A percentile compares a stretch with the other conserved stretches of the same genome.
Evolutionary conservation across 257 asterid genomes (phyloP).

Genomic region (Anisodus acutangulus): DNA sequence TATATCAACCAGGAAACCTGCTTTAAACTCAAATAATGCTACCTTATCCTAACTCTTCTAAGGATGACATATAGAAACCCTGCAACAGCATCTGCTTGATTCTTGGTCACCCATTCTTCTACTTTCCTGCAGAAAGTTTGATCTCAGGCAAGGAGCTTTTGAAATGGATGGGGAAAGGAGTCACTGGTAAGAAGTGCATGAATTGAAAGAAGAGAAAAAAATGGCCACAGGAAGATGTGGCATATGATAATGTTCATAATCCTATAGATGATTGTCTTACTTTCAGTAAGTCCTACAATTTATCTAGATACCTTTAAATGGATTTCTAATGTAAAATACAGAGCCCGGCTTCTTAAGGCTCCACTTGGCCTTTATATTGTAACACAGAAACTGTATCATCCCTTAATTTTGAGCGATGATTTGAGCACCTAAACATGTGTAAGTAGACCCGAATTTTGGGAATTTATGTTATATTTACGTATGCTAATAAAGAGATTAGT

Average conservation of each 20-base stretch:
- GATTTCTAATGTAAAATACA: not conserved
- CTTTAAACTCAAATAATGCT: not conserved
- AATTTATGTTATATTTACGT: no score
- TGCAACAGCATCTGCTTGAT: slow-evolving; percentile 71
- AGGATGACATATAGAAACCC: slow-evolving; percentile 67
- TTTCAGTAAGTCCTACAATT: not conserved
- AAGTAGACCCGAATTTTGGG: no score
- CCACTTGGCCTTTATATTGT: not conserved
- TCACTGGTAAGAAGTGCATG: not conserved
- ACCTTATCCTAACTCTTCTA: slow-evolving; percentile 29
- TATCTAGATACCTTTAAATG: not conserved
- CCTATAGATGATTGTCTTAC: not conserved
- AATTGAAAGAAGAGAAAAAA: not conserved
- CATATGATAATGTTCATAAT: not conserved
- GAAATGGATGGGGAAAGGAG: not conserved
- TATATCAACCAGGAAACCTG: not conserved
- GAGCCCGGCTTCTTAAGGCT: not conserved
- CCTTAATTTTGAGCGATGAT: no score
- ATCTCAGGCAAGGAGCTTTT: slow-evolving; percentile 3
- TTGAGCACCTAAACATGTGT: no score
- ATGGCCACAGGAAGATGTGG: not conserved
- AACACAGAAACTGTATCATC: no score
- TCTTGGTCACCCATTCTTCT: slow-evolving; percentile 66
- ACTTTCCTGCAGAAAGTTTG: slow-evolving; percentile 47
- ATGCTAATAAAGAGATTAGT: no score